Percentiles rank a stretch among this genome's conserved stretches.
Conservation (phyloP, 495 filamentous ascomycete genomes). For the Friedmanniomyces endolithicus region DNA sequence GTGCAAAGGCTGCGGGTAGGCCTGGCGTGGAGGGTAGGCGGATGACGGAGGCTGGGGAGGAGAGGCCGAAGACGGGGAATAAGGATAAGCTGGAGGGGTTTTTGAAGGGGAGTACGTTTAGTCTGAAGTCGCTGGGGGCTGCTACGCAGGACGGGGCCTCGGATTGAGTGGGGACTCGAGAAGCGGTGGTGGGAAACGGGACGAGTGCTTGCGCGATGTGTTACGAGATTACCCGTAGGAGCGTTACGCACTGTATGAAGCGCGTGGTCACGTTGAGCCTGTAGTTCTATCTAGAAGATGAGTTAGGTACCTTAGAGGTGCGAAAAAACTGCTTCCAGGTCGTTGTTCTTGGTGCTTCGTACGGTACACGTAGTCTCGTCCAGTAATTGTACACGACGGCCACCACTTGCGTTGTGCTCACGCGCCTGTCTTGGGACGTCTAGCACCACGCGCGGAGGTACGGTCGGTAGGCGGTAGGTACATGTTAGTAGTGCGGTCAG, state of each 20-base stretch:
- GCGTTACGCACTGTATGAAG: neutral
- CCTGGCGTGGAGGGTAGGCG: slow-evolving; percentile 2
- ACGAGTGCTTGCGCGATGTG: neutral
- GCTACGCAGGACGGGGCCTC: neutral
- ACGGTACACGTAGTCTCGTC: no score
- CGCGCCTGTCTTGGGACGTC: no score
- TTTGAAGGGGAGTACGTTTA: slow-evolving; percentile 4
- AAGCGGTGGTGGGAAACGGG: neutral
- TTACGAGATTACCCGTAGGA: neutral
- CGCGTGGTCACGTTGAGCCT: neutral
- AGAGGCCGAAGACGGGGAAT: slow-evolving; percentile 10
- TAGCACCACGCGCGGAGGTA: no score
- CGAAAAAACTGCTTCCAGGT: no score
- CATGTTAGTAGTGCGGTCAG: no score
- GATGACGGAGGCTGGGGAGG: slow-evolving; percentile 1
- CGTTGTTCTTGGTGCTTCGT: no score
- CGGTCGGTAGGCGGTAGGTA: no score
- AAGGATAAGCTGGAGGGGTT: slow-evolving; percentile 13
- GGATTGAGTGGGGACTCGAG: neutral
- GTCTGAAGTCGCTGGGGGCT: neutral
- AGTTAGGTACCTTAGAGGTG: no score
- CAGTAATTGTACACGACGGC: no score
- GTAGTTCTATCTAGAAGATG: no score
- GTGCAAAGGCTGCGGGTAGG: no score
- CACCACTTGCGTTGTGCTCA: no score